phyloP scores from a whole-genome alignment of 768 basidiomycete genomes.

The Mycena epipterygia region DNA sequence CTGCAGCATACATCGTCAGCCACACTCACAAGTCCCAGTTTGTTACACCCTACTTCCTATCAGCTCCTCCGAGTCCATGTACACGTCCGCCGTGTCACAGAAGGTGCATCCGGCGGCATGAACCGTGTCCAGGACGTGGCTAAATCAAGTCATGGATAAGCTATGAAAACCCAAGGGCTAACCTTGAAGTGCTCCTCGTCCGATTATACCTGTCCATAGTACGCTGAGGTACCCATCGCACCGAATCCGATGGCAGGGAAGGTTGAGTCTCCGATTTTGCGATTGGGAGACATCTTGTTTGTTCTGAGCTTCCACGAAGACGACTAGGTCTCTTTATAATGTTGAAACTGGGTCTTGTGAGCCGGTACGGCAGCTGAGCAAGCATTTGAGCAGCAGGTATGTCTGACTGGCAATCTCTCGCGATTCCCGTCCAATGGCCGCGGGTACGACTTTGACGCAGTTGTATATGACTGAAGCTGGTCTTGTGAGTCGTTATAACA shows the following conservation, averaged over 20 bases:
- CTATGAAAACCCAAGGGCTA: background rate
- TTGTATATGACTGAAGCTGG: too few relatives aligned
- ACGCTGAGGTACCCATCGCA: constrained; percentile 63
- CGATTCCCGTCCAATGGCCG: too few relatives aligned
- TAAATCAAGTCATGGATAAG: background rate
- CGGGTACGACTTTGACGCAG: too few relatives aligned
- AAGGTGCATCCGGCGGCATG: constrained; percentile 57
- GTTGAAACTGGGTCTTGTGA: too few relatives aligned
- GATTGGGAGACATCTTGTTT: constrained; percentile 47
- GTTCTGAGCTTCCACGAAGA: too few relatives aligned
- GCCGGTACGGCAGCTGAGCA: too few relatives aligned
- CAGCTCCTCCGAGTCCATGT: constrained; percentile 58
- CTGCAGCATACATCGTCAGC: background rate
- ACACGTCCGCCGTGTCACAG: constrained; percentile 63
- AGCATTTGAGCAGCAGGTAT: too few relatives aligned
- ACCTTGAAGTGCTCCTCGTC: constrained; percentile 68
- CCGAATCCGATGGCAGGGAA: constrained; percentile 65
- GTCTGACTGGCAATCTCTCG: too few relatives aligned
- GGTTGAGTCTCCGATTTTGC: constrained; percentile 54
- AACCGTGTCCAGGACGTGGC: constrained; percentile 58
- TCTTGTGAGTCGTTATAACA: too few relatives aligned
- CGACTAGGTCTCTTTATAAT: too few relatives aligned
- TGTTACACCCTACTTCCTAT: constrained; percentile 56
- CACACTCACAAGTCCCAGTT: too few relatives aligned
- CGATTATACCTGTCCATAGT: constrained; percentile 54